Percentiles rank a stretch among this genome's conserved stretches.
phyloP scores from a whole-genome alignment of 768 basidiomycete genomes.

The Rhizopogon rudus region DNA sequence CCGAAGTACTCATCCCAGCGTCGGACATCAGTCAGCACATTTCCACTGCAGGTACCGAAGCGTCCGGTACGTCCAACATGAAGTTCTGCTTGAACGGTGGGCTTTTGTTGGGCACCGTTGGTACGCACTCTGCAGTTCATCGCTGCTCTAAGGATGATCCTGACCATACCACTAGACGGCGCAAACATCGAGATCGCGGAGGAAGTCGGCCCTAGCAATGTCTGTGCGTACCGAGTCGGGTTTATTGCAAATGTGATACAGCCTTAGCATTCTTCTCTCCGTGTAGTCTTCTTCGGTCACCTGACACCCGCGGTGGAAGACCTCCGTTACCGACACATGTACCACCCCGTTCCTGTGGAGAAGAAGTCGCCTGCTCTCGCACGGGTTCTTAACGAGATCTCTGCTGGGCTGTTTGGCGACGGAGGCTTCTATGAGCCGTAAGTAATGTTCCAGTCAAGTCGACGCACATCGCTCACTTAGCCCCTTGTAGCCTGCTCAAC shows the following conservation, averaged over 20 bases:
- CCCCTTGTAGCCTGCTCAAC: slow-evolving; percentile 51
- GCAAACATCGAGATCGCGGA: slow-evolving; percentile 97
- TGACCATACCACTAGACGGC: slow-evolving; percentile 50
- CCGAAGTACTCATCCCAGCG: slow-evolving; percentile 85
- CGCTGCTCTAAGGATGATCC: not conserved
- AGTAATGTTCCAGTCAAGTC: slow-evolving; percentile 25
- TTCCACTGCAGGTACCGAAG: slow-evolving; percentile 95
- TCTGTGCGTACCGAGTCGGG: slow-evolving; percentile 54
- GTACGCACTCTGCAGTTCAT: slow-evolving; percentile 23
- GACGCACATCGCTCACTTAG: slow-evolving; percentile 14
- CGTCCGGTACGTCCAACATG: slow-evolving; percentile 80
- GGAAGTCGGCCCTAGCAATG: slow-evolving; percentile 89
- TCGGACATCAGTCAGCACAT: slow-evolving; percentile 96
- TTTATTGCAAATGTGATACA: not conserved
- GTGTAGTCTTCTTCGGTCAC: slow-evolving; percentile 83
- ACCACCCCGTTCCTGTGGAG: slow-evolving; percentile 76
- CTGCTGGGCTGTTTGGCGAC: slow-evolving; percentile 79
- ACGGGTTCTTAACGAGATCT: slow-evolving; percentile 70
- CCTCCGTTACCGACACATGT: slow-evolving; percentile 80
- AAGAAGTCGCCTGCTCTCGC: slow-evolving; percentile 82
- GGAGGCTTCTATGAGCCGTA: slow-evolving; percentile 80
- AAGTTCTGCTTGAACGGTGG: slow-evolving; percentile 92
- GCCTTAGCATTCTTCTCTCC: not conserved
- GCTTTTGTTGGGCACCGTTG: slow-evolving; percentile 79
- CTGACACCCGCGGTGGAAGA: slow-evolving; percentile 85